These are phyloP conservation scores for Tylopilus sp. DNA, from an alignment of 1,284 basidiomycete genomes.

Conservation along the genomic window DNA sequence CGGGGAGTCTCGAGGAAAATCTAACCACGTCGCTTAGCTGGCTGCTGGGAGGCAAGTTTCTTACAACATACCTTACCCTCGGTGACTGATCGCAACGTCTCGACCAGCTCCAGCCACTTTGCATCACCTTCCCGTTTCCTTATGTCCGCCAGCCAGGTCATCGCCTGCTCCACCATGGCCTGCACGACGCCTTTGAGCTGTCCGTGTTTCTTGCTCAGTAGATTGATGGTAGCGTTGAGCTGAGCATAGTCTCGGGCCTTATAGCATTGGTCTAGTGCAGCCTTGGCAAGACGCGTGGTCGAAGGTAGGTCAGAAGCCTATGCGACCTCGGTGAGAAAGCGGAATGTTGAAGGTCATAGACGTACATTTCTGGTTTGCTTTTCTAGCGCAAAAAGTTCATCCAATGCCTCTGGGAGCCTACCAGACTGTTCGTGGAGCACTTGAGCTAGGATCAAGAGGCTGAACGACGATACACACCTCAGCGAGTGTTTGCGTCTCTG, in stretches of 20 bases:
- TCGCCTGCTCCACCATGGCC: slow-evolving; percentile 84
- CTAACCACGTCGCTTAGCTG: slow-evolving; percentile 40
- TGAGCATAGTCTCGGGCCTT: slow-evolving; percentile 65
- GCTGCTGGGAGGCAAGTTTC: background rate
- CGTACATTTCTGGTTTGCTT: slow-evolving; percentile 95
- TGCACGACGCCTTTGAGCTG: slow-evolving; percentile 92
- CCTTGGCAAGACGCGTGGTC: slow-evolving; percentile 81
- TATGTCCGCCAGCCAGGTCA: slow-evolving; percentile 77
- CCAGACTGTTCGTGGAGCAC: slow-evolving; percentile 49
- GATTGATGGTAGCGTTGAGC: slow-evolving; percentile 70
- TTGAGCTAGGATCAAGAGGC: slow-evolving; percentile 1
- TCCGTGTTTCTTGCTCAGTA: slow-evolving; percentile 94
- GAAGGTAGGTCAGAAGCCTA: slow-evolving; percentile 92
- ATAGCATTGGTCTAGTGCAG: slow-evolving; percentile 71
- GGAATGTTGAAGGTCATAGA: background rate
- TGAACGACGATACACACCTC: slow-evolving; percentile 41
- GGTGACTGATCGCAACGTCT: slow-evolving; percentile 87
- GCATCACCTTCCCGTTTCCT: slow-evolving; percentile 63
- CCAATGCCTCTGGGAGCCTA: slow-evolving; percentile 80
- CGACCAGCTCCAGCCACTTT: slow-evolving; percentile 83
- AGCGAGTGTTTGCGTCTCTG: slow-evolving; percentile 50
- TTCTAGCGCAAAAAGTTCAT: slow-evolving; percentile 86
- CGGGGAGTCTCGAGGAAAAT: slow-evolving; percentile 97
- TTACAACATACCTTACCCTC: slow-evolving; percentile 82
- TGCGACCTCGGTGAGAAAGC: slow-evolving; percentile 11